Conservation (phyloP, 768 basidiomycete genomes). For the Termitomyces sp. region DNA sequence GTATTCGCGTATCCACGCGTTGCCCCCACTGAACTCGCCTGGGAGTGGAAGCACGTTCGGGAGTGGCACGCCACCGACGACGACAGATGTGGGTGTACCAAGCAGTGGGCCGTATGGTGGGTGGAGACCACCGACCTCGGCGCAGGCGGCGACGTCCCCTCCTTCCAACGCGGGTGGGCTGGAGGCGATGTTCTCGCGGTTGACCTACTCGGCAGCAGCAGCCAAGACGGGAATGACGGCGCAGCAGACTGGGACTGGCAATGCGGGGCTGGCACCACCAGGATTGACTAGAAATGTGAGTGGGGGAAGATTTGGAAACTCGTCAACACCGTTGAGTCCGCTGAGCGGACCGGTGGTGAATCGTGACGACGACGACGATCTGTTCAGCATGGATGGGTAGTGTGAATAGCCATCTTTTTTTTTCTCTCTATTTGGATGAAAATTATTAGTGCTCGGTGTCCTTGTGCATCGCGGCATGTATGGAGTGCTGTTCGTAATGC, state of each 20-base stretch:
- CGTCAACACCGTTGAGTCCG: slow-evolving; percentile 47
- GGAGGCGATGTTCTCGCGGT: slow-evolving; percentile 53
- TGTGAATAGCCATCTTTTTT: no score
- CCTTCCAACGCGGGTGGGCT: slow-evolving; percentile 21
- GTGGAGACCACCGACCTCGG: slow-evolving; percentile 14
- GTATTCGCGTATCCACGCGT: slow-evolving; percentile 84
- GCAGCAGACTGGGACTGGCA: slow-evolving; percentile 13
- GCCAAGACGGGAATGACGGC: slow-evolving; percentile 17
- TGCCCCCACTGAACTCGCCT: slow-evolving; percentile 41
- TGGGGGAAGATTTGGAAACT: slow-evolving; percentile 29
- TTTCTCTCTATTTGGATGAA: not conserved
- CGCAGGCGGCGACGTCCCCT: slow-evolving; percentile 16
- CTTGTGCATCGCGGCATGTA: not conserved
- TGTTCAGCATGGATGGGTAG: slow-evolving; percentile 67
- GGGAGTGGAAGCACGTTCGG: slow-evolving; percentile 20
- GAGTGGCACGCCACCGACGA: slow-evolving; percentile 11
- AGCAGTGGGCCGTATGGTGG: slow-evolving; percentile 26
- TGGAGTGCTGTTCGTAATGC: not conserved
- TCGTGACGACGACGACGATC: slow-evolving; percentile 57
- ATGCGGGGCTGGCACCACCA: slow-evolving; percentile 26
- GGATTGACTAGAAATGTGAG: slow-evolving; percentile 36
- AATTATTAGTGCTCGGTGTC: not conserved
- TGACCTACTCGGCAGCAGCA: slow-evolving; percentile 51
- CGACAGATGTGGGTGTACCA: slow-evolving; percentile 5
- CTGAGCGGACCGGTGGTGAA: slow-evolving; percentile 57